Percentiles rank a stretch among this genome's conserved stretches.
phyloP scores from a whole-genome alignment of 352 stramenopile species.

The Pilasporangium apinafurcum region DNA sequence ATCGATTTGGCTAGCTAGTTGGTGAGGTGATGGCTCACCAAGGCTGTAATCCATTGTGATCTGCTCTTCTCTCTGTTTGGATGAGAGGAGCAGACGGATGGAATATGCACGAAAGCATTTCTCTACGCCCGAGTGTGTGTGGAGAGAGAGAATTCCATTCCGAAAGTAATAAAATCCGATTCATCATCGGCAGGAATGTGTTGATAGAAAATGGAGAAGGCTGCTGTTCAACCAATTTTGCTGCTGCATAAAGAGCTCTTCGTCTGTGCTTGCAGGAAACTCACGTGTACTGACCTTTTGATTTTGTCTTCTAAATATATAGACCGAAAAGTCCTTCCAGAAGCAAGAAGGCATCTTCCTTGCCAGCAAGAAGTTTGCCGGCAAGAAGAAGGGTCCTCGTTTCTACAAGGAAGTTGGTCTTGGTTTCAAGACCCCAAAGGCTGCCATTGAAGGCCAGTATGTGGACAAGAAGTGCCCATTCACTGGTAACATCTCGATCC shows the following conservation, averaged over 20 bases:
- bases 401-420: constrained; percentile 97
- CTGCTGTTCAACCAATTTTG: too few species aligned
- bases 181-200: constrained; percentile 26
- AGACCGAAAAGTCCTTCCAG: constrained; percentile 99
- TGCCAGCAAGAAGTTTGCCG: constrained; percentile 92
- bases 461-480: constrained; percentile 99
- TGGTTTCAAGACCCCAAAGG: constrained; percentile 98
- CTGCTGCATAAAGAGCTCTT: too few species aligned
- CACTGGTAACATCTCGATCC: constrained; percentile 98
- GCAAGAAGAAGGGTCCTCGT: constrained; percentile 92
- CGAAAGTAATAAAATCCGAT: constrained; percentile 15
- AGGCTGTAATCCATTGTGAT: constrained; percentile 65
- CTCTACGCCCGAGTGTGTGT: background rate
- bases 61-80: background rate
- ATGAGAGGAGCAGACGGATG: too few species aligned
- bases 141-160: constrained; percentile 4
- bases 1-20: too few species aligned
- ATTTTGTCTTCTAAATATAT: constrained; percentile 6
- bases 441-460: constrained; percentile 92
- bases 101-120: constrained; percentile 1
- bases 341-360: constrained; percentile 98
- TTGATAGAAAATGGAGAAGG: constrained; percentile 1
- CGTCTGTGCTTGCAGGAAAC: background rate
- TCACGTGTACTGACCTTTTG: background rate
- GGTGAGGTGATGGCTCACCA: constrained; percentile 60